A percentile compares a stretch with the other conserved stretches of the same genome.
These are phyloP conservation scores for Diaporthe longicolla DNA, from an alignment of 2,329 filamentous ascomycete genomes.

Conservation along the genomic window DNA sequence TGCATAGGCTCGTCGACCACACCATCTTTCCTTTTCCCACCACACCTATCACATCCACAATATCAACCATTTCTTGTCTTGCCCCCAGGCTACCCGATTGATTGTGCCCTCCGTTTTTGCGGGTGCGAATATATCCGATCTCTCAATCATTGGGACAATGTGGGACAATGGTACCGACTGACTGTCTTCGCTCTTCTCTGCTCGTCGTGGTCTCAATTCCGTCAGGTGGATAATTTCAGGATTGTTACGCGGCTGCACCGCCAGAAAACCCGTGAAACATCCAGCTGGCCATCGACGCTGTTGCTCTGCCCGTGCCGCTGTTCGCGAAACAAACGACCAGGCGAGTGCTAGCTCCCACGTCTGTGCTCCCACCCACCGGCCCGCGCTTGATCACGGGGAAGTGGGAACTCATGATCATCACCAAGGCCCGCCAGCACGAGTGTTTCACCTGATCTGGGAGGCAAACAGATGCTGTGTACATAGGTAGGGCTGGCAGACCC, in stretches of 20 bases:
- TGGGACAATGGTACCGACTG: too few relatives aligned
- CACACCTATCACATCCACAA: too few relatives aligned
- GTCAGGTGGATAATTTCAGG: not conserved
- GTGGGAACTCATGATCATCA: slow-evolving; percentile 20
- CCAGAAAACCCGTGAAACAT: slow-evolving; percentile 5
- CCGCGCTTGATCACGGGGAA: slow-evolving; percentile 11
- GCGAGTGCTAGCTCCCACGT: slow-evolving; percentile 23
- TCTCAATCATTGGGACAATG: too few relatives aligned
- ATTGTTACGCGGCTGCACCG: not conserved
- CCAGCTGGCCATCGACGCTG: not conserved
- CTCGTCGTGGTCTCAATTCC: not conserved
- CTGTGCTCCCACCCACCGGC: slow-evolving; percentile 28
- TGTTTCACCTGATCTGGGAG: not conserved
- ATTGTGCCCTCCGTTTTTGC: too few relatives aligned
- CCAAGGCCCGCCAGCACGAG: not conserved
- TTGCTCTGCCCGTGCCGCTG: slow-evolving; percentile 9
- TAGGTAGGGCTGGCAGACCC: not conserved
- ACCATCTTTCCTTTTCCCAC: slow-evolving; percentile 4
- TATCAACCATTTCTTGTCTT: not conserved
- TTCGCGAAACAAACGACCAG: slow-evolving; percentile 21
- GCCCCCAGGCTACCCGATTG: slow-evolving; percentile 1
- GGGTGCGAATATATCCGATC: too few relatives aligned
- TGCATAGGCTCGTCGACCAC: not conserved
- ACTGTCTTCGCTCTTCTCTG: too few relatives aligned
- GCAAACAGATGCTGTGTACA: not conserved